Base-by-base conservation (phyloP, 2,329 filamentous ascomycete species). In the Penicillium vulpinum region DNA sequence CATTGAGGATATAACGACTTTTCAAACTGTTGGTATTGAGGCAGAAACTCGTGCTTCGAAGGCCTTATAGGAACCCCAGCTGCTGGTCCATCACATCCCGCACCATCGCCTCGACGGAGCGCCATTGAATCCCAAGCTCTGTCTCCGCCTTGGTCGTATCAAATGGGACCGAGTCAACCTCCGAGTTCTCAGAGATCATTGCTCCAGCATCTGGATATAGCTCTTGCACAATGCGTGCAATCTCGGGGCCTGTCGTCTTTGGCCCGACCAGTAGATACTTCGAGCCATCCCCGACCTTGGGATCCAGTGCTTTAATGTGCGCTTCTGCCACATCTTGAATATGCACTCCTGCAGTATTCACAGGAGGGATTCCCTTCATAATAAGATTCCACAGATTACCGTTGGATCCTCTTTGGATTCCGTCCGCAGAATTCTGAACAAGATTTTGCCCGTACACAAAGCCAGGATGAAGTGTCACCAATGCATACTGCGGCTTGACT, bases 241-340 rank as follows among this genome's bases (percentile, higher is more conserved):
- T 56, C 10, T 67, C 65, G 13, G 44, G 44, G 51, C 54, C 62
- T 8, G 57, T 51, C 0, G 40, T 39, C 24, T 38, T 44, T 6
- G 56, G 49, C 3, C 56, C 64, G 0, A 47, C 41, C 1, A 68
- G 40, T 18, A 68, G 24, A 46, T 65, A 68, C 35, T 57, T 65
- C 26, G 65, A 60, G 5, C 64, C 64, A 39, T 65, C 57, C 15
- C 38, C 6, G 8, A 70, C 54, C 4, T 45, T 58, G 5, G 57
- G 52, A 33, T 63, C 45, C 8, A 70, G 36, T 0, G 64, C 62
- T 38, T 55, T 65, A 41, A 70, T 28, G 45, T 70, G 67, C 2
- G 65, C 68, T 9, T 68, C 65, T 5, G 62, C 67, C 6, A 70
- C 64, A 57, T 70, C 67, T 13, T 57, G 49, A 16, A 70, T 36